Evolutionary conservation across 225 moss, liverwort and hornwort genomes (phyloP), one percentile per base, ranked within the genome.

Genomic region (Physcomitrium patens): DNA sequence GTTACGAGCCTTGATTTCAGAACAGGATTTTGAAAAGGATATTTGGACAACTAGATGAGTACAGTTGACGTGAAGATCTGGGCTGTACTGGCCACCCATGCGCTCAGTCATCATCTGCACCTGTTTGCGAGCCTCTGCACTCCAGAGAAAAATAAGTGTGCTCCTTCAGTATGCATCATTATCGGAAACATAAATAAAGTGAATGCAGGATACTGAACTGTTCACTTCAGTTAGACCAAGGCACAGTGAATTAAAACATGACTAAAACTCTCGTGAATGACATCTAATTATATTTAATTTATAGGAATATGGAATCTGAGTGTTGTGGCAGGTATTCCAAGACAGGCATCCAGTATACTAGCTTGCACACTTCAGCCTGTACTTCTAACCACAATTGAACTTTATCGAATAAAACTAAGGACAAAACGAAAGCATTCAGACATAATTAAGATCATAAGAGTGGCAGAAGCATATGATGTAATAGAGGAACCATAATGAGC

Each of bases 21-120:
- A 54, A 67, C 60, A 26, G 45, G 57, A 44, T 22, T 16, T 41
- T 78, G 69, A 57, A 86, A 75, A 83, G 88, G 88, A 88, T 88
- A 88, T 88, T 75, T 88, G 88, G 69, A 88, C 88, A 83, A 88
- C 88, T 23, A 88, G 88, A 77, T 88, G 88, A 68, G 88, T 88
- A 74, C 88, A 88, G 78, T 81, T 83, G 26, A 85, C 80, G 45
- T 88, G 88, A 14, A 88, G 88, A 49, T 88, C 88, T 44, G 88
- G 88, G 60, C 88, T 88, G 74, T 88, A 88, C 54, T 88, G 83
- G 63, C 88, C 88, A 63, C 88, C 88, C 88, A 88, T 88, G 45
- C 88, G 85, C 70, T 88, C 88, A 63, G 88, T 88, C 88, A 85
- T 88, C 85, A 88, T 88, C 76, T 88, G 88, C 73, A 85, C 88